Base-by-base conservation (phyloP, 768 basidiomycete species). In the Agaricus blazei region DNA sequence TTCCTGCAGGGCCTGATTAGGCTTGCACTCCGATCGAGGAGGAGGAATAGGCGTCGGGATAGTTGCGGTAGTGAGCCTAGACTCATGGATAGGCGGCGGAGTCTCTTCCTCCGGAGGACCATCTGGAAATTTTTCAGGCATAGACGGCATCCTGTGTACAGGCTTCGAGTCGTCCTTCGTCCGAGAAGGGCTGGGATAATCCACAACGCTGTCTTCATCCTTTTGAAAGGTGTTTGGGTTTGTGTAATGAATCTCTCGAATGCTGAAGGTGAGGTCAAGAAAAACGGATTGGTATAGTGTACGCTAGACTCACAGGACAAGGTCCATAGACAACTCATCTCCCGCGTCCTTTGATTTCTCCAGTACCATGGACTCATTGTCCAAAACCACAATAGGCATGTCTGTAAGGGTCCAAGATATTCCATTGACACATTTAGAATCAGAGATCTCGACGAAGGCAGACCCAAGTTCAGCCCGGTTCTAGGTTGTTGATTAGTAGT, bases 351-450 rank as follows among this genome's bases (percentile, higher is more conserved):
- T 27, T 14, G 47, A 19, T 8, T 48, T 55, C 15, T 55, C 46
- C 38, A 55, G 19, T 24, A 28, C 40, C 38, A 55, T 26, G 23
- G 26, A 48, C 19, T 48, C 47, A 26, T 42, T 38, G 1, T 55
- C 54, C 19, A 55, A 28, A 28, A 55, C 43, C 24, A 55, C 11
- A 29, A 55, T 43, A 29, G 54, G 54, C 54, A 55, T 48, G 28
- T 55, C 54, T 2, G 54, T 55, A 15, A 36, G 26, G 3, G 37
- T 24, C 54, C 54, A 55, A 6, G 54, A 55, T 23, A 55, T 49
- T 19, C 42, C 48, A 15, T 55, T 55, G 47, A 55, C 40, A 46
- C 54, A 55, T 48, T 42, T 48, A 4, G 54, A 41, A 14, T 40
- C 54, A n/a, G 54, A 55, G 40, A 55, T 31, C 48, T 55, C 54